Conservation (phyloP, 2,329 filamentous ascomycete genomes). For the Fusarium transvaalense region DNA sequence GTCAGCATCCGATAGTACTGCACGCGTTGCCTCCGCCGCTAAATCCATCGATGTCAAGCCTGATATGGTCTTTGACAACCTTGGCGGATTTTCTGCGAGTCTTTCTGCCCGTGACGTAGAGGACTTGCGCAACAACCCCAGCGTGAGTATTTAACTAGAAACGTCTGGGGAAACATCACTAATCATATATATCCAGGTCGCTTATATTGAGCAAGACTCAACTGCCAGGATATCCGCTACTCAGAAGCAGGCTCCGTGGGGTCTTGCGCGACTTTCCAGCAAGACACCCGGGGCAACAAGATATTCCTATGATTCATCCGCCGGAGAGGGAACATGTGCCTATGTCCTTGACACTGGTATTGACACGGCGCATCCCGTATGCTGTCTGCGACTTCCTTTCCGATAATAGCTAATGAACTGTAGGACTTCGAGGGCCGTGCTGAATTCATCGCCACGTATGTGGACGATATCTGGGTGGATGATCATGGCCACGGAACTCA, state of each 20-base stretch:
- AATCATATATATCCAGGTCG: background rate
- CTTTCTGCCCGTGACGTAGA: conserved; percentile 4
- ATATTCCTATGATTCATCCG: background rate
- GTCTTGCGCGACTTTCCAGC: conserved; percentile 10
- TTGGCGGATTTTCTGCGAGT: conserved; percentile 8
- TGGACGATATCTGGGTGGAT: conserved; percentile 9
- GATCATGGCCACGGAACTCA: conserved; percentile 4
- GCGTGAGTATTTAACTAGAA: background rate
- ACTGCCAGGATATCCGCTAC: conserved; percentile 3
- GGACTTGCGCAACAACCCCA: conserved; percentile 8
- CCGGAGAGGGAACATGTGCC: conserved; percentile 4
- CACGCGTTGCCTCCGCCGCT: background rate
- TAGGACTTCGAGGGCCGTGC: conserved; percentile 23
- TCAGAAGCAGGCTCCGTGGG: conserved; percentile 8
- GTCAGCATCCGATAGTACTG: background rate
- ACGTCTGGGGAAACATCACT: background rate
- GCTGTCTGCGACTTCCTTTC: rapidly evolving
- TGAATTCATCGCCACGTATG: conserved; percentile 9
- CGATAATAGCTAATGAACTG: rapidly evolving
- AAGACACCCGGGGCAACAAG: conserved; percentile 2
- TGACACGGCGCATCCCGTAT: background rate
- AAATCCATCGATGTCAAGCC: conserved; percentile 2
- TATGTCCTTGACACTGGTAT: conserved; percentile 26
- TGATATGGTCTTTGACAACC: conserved; percentile 8
- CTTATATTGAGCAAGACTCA: conserved; percentile 20